Base-by-base conservation (phyloP, 1,284 basidiomycete species). In the Puccinia triticina region DNA sequence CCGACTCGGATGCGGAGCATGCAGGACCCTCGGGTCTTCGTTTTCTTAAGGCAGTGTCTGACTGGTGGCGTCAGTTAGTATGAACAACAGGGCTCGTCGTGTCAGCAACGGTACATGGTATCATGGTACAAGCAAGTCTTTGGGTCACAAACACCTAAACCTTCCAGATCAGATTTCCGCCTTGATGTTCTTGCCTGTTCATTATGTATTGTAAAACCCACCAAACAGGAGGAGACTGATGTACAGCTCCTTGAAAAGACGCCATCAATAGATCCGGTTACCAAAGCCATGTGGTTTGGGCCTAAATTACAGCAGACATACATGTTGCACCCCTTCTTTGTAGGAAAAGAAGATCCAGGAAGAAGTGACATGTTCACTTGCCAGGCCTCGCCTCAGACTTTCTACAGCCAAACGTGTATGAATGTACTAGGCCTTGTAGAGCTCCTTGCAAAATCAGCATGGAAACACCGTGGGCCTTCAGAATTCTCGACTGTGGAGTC, bases 21-120 rank as follows among this genome's bases (percentile, higher is more conserved):
- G 71, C 69, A 34, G 72, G 34, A 80, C 46, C 53, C 67, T 74
- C 66, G 57, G 78, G 69, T 75, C 57, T 75, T 75, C 72, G 32
- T 74, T 50, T 75, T 82, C 34, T 23, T 29, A 46, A 57, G 46
- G 50, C 32, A 59, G 29, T 55, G 67, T 67, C 23, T 21, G 55
- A 48, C n/a, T 53, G 77, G 29, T 40, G 26, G 61, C 57, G 64
- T 61, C 78, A 59, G 53, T 73, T 26, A 26, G 29, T 69, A 53
- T 79, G 61, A 43, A 76, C 57, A 12, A 59, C 46, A 48, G 78
- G 46, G 67, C 53, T 71, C 37, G 67, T 57, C 53, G 69, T 66
- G 37, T 75, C 72, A 82, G 59, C 72, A 43, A 43, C 40, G 40
- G 40, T 43, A 43, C n/a, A n/a, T n/a, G n/a, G n/a, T n/a, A n/a